phyloP scores from a whole-genome alignment of 164 flowering plant genomes.

The Aristolochia contorta region DNA sequence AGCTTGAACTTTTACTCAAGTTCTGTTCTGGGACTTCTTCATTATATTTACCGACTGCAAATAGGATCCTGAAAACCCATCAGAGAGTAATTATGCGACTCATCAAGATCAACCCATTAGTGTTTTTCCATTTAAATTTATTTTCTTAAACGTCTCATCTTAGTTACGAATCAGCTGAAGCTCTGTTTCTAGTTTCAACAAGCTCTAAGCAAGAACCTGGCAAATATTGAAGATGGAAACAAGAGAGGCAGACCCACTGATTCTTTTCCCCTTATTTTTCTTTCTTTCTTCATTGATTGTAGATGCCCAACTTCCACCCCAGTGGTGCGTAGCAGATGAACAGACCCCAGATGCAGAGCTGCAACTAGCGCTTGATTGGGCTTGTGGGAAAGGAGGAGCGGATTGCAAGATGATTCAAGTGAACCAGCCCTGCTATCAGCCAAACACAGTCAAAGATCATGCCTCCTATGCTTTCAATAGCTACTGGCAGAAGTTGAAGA shows the following conservation, averaged over 20 bases:
- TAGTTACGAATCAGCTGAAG: too few species aligned
- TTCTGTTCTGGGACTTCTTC: too few species aligned
- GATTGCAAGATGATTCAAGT: slow-evolving; percentile 46
- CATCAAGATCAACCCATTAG: too few species aligned
- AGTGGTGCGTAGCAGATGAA: slow-evolving; percentile 80
- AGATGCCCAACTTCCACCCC: slow-evolving; percentile 45
- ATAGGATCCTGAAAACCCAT: too few species aligned
- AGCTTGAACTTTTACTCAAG: too few species aligned
- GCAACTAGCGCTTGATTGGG: slow-evolving; percentile 59
- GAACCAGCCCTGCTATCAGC: slow-evolving; percentile 42
- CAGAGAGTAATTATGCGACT: too few species aligned
- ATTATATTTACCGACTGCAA: too few species aligned
- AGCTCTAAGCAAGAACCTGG: too few species aligned
- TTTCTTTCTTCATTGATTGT: not conserved
- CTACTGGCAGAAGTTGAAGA: slow-evolving; percentile 64
- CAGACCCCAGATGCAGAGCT: slow-evolving; percentile 53
- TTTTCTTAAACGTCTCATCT: too few species aligned
- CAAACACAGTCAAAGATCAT: slow-evolving; percentile 55
- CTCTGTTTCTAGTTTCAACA: too few species aligned
- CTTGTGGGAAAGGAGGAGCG: slow-evolving; percentile 64
- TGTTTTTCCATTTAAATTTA: too few species aligned
- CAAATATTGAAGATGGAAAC: too few species aligned
- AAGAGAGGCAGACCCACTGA: not conserved
- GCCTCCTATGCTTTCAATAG: slow-evolving; percentile 81
- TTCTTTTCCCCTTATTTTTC: not conserved